Evolutionary conservation across 2,329 filamentous ascomycete species (phyloP), one percentile per base, ranked within the genome.

Genomic region (Fusarium ramigenum): DNA sequence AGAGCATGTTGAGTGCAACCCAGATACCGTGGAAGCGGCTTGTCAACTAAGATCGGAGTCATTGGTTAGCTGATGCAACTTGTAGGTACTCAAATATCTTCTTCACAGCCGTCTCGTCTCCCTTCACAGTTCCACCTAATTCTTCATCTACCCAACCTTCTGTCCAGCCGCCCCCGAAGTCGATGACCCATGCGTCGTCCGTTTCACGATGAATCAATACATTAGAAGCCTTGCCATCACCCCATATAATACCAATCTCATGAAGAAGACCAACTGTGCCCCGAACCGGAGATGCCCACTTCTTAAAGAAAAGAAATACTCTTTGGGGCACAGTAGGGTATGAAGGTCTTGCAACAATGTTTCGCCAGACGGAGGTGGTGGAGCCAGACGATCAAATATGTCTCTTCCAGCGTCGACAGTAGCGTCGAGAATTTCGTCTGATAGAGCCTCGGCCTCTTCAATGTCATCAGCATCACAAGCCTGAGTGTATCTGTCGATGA

Each of bases 381-480:
- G 32, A 2, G 32, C 32, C 2, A 36, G 18, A 11, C 7, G 32
- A 7, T 25, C 18, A 4, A 37, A 52, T 1, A 1, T 16, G 9
- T 25, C 32, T 25, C n/a, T 37, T 16, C 49, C 32, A 11, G 12
- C 18, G 2, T 16, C 32, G n/a, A 53, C 49, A 7, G 28, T 5
- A 19, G 18, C 49, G 10, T 53, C 23, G 4, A 37, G 23, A 2
- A 37, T 37, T 16, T 37, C 12, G 3, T 25, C 23, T 9, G n/a
- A 25, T 2, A 37, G 12, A 53, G 32, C 12, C 9, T 16, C 18
- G 2, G 18, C 18, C 9, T 36, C 18, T 15, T 53, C 23, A 7
- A 36, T 21, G 7, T 53, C 32, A 2, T 53, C 49, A 1, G 3
- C 1, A 1, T 37, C 2, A 21, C 16, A 28, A 1, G 49, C 18